Percentiles rank a stretch among this genome's conserved stretches.
Evolutionary conservation across 1,284 basidiomycete genomes (phyloP).

Genomic region (Cutaneotrichosporon mucoides): DNA sequence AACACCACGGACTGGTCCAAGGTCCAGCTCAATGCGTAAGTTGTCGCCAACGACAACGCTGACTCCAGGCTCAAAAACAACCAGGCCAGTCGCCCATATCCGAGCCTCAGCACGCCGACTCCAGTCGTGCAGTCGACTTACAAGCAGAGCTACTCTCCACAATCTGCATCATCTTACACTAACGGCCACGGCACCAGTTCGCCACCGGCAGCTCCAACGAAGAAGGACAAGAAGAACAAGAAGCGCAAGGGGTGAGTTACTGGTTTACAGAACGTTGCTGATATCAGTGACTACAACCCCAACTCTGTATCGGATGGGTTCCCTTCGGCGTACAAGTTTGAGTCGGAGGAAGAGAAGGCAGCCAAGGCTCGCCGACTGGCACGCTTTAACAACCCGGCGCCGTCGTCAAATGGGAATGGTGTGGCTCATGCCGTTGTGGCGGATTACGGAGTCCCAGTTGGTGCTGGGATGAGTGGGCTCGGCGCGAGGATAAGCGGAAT

Average conservation of each 20-base stretch:
- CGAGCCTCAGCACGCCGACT: background rate
- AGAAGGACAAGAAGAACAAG: conserved; percentile 25
- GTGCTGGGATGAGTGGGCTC: conserved; percentile 7
- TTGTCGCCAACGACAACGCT: background rate
- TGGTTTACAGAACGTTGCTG: background rate
- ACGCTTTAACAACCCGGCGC: conserved; percentile 28
- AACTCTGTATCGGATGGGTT: conserved; percentile 1
- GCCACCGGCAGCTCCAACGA: background rate
- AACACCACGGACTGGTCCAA: conserved; percentile 47
- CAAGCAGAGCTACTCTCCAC: background rate
- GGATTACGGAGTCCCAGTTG: conserved; percentile 24
- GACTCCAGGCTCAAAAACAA: conserved; percentile 28
- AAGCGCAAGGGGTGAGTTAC: conserved; percentile 39
- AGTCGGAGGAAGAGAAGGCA: conserved; percentile 33
- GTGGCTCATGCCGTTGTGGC: conserved; percentile 6
- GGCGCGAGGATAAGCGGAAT: conserved; percentile 8
- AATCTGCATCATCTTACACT: background rate
- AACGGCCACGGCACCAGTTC: background rate
- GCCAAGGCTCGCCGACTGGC: conserved; percentile 40
- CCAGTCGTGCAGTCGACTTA: background rate
- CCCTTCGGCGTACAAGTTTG: conserved; percentile 22
- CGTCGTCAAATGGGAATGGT: conserved; percentile 6
- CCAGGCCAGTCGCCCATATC: conserved; percentile 27
- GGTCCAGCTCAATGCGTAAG: conserved; percentile 43
- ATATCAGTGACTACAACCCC: conserved; percentile 10